phyloP scores from a whole-genome alignment of 495 filamentous ascomycete species.

The Coniosporium apollinis region DNA sequence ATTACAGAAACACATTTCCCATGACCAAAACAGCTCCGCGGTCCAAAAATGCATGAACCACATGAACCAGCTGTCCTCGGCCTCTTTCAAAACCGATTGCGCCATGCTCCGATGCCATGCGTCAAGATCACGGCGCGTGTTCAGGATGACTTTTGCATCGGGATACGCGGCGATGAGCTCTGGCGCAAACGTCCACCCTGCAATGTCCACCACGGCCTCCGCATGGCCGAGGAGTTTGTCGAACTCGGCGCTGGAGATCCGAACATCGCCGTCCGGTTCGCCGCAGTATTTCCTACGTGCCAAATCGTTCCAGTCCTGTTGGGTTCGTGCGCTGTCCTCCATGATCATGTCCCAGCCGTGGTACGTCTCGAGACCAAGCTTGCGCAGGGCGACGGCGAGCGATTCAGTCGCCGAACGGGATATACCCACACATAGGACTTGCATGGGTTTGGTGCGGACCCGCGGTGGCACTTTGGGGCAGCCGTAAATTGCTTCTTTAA shows the following conservation, averaged over 20 bases:
- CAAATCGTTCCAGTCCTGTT: slow-evolving; percentile 7
- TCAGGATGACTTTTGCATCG: slow-evolving; percentile 5
- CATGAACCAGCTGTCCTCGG: no score
- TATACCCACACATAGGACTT: slow-evolving; percentile 17
- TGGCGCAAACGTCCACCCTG: slow-evolving; percentile 1
- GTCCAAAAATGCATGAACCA: no score
- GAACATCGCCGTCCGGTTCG: not conserved
- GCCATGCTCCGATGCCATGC: slow-evolving; percentile 5
- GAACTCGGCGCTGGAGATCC: slow-evolving; percentile 5
- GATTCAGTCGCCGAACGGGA: slow-evolving; percentile 21
- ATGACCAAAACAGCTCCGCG: slow-evolving; percentile 7
- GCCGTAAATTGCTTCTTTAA: no score
- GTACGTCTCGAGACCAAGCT: slow-evolving; percentile 19
- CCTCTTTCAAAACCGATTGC: no score
- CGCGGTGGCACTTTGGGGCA: not conserved
- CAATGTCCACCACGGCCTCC: slow-evolving; percentile 5
- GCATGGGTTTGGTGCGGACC: slow-evolving; percentile 13
- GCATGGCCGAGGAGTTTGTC: slow-evolving; percentile 6
- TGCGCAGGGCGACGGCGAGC: slow-evolving; percentile 11
- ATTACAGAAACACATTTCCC: slow-evolving; percentile 8
- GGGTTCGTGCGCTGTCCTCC: not conserved
- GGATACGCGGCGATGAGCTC: slow-evolving; percentile 7
- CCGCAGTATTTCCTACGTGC: slow-evolving; percentile 7
- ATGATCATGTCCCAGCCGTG: slow-evolving; percentile 15
- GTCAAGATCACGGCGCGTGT: slow-evolving; percentile 4